phyloP scores from a whole-genome alignment of 2,329 filamentous ascomycete species.

The Colletotrichum cuscutae region DNA sequence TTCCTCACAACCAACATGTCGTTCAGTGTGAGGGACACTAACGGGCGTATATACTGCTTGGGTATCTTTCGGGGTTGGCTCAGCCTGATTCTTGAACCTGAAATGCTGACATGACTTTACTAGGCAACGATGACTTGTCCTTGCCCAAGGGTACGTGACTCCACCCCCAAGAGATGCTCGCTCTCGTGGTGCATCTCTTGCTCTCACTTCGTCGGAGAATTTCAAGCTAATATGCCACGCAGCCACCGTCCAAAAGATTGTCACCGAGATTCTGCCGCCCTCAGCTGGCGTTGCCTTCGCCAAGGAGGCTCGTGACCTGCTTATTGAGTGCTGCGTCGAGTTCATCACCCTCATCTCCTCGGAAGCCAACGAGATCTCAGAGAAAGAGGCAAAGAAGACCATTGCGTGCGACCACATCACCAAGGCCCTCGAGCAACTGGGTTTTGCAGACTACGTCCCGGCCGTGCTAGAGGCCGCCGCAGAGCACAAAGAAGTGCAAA shows the following conservation, averaged over 20 bases:
- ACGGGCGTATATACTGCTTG: not conserved
- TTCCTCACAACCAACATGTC: not conserved
- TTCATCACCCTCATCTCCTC: slow-evolving; percentile 99
- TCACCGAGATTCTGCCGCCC: slow-evolving; percentile 88
- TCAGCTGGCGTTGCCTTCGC: slow-evolving; percentile 84
- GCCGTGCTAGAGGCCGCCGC: slow-evolving; percentile 87
- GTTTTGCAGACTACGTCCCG: slow-evolving; percentile 91
- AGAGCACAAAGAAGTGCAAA: slow-evolving; percentile 92
- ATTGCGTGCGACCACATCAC: slow-evolving; percentile 98
- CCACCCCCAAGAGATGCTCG: not conserved
- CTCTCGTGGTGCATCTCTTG: not conserved
- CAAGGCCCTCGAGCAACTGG: slow-evolving; percentile 90
- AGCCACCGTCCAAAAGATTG: slow-evolving; percentile 85
- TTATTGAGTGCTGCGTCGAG: slow-evolving; percentile 99
- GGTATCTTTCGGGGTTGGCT: not conserved
- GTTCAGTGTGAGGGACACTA: not conserved
- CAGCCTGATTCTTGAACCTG: not conserved
- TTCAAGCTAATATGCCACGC: not conserved
- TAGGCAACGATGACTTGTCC: slow-evolving; percentile 72
- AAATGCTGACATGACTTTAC: slow-evolving; percentile 45
- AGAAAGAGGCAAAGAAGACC: slow-evolving; percentile 99
- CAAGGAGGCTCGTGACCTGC: slow-evolving; percentile 92
- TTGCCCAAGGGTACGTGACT: slow-evolving; percentile 69
- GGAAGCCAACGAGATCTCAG: slow-evolving; percentile 98
- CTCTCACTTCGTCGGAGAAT: not conserved